Percentiles rank a stretch among this genome's conserved stretches.
These are phyloP conservation scores for Pseudognaphalium luteoalbum DNA, from an alignment of 129 eudicot genomes.

Conservation along the genomic window DNA sequence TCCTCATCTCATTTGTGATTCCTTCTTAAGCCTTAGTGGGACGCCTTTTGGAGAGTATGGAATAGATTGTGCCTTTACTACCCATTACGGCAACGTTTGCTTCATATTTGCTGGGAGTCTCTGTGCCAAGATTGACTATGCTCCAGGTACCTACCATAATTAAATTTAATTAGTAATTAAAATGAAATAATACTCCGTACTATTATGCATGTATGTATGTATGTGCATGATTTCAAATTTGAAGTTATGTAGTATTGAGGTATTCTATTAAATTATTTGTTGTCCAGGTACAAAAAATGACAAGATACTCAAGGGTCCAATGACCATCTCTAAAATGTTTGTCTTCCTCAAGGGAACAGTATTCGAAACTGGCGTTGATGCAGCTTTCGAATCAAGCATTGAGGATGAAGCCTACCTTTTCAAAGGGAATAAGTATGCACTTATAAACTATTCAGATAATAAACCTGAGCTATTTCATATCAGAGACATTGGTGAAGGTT, in stretches of 20 bases:
- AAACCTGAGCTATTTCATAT: not conserved
- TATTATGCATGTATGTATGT: not conserved
- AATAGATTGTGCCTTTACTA: not conserved
- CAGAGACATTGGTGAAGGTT: not conserved
- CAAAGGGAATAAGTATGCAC: not conserved
- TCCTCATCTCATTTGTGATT: not conserved
- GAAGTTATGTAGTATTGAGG: not conserved
- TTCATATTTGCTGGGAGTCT: not conserved
- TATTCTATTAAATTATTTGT: not conserved
- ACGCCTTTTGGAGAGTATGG: constrained; percentile 3
- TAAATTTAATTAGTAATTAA: not conserved
- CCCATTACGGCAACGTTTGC: not conserved
- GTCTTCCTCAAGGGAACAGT: not conserved
- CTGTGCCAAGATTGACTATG: constrained; percentile 2
- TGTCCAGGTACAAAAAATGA: constrained; percentile 3
- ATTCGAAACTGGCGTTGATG: not conserved
- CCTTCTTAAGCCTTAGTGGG: not conserved
- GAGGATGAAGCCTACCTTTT: not conserved
- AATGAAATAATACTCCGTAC: not conserved
- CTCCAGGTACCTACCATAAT: not conserved
- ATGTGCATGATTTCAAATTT: not conserved
- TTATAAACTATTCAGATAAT: not conserved
- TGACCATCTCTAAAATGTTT: not conserved
- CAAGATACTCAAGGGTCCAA: constrained; percentile 4
- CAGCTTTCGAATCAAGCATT: not conserved